A percentile compares a stretch with the other conserved stretches of the same genome.
These are phyloP conservation scores for Baeospora myosura DNA, from an alignment of 1,284 basidiomycete species.

Conservation along the genomic window DNA sequence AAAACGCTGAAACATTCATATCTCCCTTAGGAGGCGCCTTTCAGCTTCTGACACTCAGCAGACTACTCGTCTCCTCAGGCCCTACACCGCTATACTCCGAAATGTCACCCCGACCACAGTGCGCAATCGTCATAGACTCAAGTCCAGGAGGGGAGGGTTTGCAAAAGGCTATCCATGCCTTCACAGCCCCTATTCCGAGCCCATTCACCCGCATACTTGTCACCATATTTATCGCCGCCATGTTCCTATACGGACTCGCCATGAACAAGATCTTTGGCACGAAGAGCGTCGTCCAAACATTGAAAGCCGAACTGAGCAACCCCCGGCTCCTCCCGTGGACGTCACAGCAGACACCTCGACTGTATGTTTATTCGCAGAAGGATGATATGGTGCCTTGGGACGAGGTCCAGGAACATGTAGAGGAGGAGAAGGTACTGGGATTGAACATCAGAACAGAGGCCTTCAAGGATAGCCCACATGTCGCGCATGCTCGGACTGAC, in stretches of 20 bases:
- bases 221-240: slow-evolving; percentile 17
- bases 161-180: slow-evolving; percentile 27
- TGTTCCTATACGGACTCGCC: slow-evolving; percentile 17
- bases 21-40: slow-evolving; percentile 36
- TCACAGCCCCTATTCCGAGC: slow-evolving; percentile 32
- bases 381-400: slow-evolving; percentile 39
- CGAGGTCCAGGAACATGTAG: slow-evolving; percentile 36
- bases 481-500: slow-evolving; percentile 44
- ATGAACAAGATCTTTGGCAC: slow-evolving; percentile 11
- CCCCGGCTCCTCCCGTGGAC: slow-evolving; percentile 39
- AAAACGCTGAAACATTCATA: slow-evolving; percentile 1
- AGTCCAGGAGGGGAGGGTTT: slow-evolving; percentile 33
- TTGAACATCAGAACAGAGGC: slow-evolving; percentile 30
- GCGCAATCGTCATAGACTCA: slow-evolving; percentile 45
- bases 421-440: slow-evolving; percentile 28
- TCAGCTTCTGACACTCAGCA: slow-evolving; percentile 32
- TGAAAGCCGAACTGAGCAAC: slow-evolving; percentile 26
- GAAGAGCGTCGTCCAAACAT: slow-evolving; percentile 14
- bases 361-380: slow-evolving; percentile 47
- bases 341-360: slow-evolving; percentile 31
- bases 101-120: slow-evolving; percentile 15
- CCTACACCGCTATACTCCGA: slow-evolving; percentile 10
- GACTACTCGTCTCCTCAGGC: slow-evolving; percentile 25
- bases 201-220: slow-evolving; percentile 23
- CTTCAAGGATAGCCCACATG: slow-evolving; percentile 45